Evolutionary conservation across 2,329 filamentous ascomycete species (phyloP).

Genomic region (Podosphaera fusca): DNA sequence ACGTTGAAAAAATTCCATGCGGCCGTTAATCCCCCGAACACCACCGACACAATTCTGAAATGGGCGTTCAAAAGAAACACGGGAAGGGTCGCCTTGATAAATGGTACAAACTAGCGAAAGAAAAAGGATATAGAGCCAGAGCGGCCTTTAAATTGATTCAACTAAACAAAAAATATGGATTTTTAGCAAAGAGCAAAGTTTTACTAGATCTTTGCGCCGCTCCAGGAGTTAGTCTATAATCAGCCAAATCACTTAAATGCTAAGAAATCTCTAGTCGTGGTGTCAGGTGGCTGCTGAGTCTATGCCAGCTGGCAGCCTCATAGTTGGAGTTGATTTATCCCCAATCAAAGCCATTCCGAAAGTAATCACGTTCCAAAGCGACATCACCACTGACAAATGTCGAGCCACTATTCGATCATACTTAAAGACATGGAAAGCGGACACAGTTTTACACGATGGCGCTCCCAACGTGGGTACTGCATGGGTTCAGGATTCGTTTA

Average conservation of each 20-base stretch:
- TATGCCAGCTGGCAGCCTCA: conserved; percentile 76
- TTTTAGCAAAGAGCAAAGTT: conserved; percentile 90
- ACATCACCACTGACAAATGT: conserved; percentile 95
- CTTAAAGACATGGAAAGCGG: conserved; percentile 87
- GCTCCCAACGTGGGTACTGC: conserved; percentile 94
- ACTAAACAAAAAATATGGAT: conserved; percentile 97
- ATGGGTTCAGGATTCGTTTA: conserved; percentile 96
- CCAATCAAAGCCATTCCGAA: conserved; percentile 91
- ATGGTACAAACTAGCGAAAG: conserved; percentile 96
- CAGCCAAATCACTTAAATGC: not conserved
- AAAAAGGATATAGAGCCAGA: conserved; percentile 88
- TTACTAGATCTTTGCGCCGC: conserved; percentile 93
- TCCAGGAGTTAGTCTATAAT: conserved; percentile 45
- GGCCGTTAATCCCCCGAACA: not conserved
- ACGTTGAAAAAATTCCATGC: not conserved
- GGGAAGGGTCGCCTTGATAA: conserved; percentile 97
- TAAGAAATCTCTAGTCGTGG: conserved; percentile 44
- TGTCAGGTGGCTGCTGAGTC: conserved; percentile 88
- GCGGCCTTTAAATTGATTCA: conserved; percentile 97
- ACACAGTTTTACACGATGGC: conserved; percentile 88
- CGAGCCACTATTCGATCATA: conserved; percentile 72
- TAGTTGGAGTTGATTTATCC: conserved; percentile 79
- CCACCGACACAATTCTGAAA: conserved; percentile 18
- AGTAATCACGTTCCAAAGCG: conserved; percentile 87
- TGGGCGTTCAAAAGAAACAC: conserved; percentile 98